Base-by-base conservation (phyloP, 2,329 filamentous ascomycete genomes). In the Pseudonectria foliicola region DNA sequence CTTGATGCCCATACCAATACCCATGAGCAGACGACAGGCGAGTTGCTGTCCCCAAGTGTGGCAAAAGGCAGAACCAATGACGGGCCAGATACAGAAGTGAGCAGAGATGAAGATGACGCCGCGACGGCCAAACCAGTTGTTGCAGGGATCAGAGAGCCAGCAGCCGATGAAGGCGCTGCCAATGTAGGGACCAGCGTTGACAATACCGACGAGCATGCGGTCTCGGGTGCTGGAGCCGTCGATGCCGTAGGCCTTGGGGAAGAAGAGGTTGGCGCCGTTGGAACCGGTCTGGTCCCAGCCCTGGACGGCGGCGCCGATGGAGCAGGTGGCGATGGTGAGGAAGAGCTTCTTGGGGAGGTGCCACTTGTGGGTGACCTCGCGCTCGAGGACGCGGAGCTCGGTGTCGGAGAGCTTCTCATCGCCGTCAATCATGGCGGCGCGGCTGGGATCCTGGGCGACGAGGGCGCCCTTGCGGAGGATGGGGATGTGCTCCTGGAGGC, bases 81-180 rank as follows among this genome's bases (percentile, higher is more conserved):
- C 72, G 2, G 77, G 63, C 43, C 79, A 62, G 28, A 85, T 63
- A 53, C 80, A 82, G 55, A 89, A 80, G 42, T 82, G 73, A 30
- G 82, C 85, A 10, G 84, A 78, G 29, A 85, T 62, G 57, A 87
- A 89, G 42, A 90, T 88, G 26, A 61, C 55, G 26, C 66, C 66
- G n/a, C 68, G 62, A 15, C 68, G 66, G 3, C 68, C 68, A 6
- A 68, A 52, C 37, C 50, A 55, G 44, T 61, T 50, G 46, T 66
- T 71, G 38, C 82, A 71, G 10, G 78, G 78, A 41, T 85, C 80
- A 2, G 77, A 78, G 13, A 80, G 59, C 79, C 77, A 81, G 53
- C 75, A 77, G 11, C 77, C 75, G 14, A 68, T 50, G 23, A 67
- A 49, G 10, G 63, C 59, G 47, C 56, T 71, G 41, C 61, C 64